These are phyloP conservation scores for Vitis riparia DNA, from an alignment of 164 flowering plant genomes.

Conservation along the genomic window DNA sequence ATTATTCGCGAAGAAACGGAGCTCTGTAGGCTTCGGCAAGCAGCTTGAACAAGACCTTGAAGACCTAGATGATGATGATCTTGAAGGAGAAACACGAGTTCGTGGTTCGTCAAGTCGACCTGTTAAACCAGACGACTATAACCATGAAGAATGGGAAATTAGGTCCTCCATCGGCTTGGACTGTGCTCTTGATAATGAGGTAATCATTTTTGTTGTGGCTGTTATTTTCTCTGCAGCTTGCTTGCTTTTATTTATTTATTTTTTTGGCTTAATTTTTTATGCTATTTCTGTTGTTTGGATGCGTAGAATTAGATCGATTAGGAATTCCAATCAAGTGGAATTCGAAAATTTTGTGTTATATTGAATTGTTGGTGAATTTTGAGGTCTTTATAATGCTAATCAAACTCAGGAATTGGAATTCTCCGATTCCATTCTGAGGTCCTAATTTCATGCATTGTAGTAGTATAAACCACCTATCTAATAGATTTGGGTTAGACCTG, in stretches of 20 bases:
- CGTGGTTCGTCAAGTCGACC: conserved; percentile 1
- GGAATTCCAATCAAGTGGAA: too few relatives aligned
- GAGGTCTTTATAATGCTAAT: too few relatives aligned
- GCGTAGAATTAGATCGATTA: too few relatives aligned
- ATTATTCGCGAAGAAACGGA: conserved; percentile 9
- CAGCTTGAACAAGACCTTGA: conserved; percentile 26
- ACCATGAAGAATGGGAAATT: conserved; percentile 68
- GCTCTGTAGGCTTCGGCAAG: not conserved
- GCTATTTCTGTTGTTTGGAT: too few relatives aligned
- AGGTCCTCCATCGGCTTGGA: conserved; percentile 70
- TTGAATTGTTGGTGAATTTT: not conserved
- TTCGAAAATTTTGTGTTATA: not conserved
- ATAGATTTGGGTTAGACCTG: too few relatives aligned
- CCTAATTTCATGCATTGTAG: too few relatives aligned
- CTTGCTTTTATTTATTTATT: not conserved
- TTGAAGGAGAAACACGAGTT: conserved; percentile 27
- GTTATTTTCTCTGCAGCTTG: too few relatives aligned
- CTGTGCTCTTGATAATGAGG: conserved; percentile 84
- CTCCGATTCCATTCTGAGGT: too few relatives aligned
- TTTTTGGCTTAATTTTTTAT: too few relatives aligned
- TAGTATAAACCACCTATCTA: too few relatives aligned
- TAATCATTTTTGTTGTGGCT: conserved; percentile 10
- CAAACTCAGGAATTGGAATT: too few relatives aligned
- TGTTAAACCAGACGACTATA: conserved; percentile 28
- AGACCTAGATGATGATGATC: conserved; percentile 34